Base-by-base conservation (phyloP, 2,329 filamentous ascomycete species). In the Botrytis medusae region DNA sequence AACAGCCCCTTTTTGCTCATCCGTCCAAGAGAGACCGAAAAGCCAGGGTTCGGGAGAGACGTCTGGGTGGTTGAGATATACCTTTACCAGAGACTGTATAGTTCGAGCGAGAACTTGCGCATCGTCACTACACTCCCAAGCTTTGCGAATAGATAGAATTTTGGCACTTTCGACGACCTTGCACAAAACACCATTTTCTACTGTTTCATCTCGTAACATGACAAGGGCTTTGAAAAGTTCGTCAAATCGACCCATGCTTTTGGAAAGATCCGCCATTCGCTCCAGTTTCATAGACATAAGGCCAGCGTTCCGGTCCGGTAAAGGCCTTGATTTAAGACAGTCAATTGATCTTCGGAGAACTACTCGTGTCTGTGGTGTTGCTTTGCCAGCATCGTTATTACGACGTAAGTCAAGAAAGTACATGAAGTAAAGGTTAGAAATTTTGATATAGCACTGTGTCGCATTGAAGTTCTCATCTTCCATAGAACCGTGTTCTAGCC, bases 361-460 rank as follows among this genome's bases (percentile, higher is more conserved):
- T 64, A 69, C 42, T 68, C 87, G 86, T 22, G 92, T 81, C 1
- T 87, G 83, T 29, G 83, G 81, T 9, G 79, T 76, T 65, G 86
- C 84, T n/a, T 83, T 83, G 1, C 81, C 75, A 44, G 84, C 84
- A 6, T 82, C 82, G 0, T 82, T 76, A 37, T 83, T 81, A 68
- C 87, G 87, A 22, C 85, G 82, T 74, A 88, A 79, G 62, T 85
- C 83, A 29, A 87, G 82, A 78, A 89, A 89, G 65, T 88, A 85
- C n/a, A 89, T 84, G 79, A 91, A 93, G 79, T 93, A 93, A 4
- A 92, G 85, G 77, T 92, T 91, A 0, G 92, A 93, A 40, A 93
- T 87, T 77, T 90, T 92, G 75, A 91, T 86, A 73, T 88, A 84
- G 76, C 90, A 89, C 2, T 83, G 84, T n/a, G 79, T 77, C 32